Evolutionary conservation across 495 filamentous ascomycete species (phyloP).

Genomic region (Penicillium psychrofluorescens): DNA sequence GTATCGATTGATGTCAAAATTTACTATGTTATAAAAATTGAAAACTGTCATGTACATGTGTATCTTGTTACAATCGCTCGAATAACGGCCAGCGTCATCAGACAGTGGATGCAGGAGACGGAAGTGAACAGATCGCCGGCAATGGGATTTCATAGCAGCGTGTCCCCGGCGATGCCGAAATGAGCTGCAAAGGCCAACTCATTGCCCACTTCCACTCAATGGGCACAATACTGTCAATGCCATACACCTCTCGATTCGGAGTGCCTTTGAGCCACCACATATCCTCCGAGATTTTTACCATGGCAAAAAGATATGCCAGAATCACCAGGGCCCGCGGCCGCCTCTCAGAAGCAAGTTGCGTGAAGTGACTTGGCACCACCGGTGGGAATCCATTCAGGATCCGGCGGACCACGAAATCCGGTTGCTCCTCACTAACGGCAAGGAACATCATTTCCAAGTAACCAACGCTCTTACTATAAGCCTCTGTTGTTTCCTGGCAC

Average conservation of each 20-base stretch:
- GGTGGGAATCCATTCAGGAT: slow-evolving; percentile 31
- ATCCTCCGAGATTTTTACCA: slow-evolving; percentile 17
- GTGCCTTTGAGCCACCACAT: slow-evolving; percentile 36
- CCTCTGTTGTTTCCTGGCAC: slow-evolving; percentile 15
- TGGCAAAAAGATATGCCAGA: slow-evolving; percentile 32
- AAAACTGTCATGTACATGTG: no score
- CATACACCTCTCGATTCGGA: slow-evolving; percentile 29
- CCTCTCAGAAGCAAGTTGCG: slow-evolving; percentile 22
- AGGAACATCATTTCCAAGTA: slow-evolving; percentile 27
- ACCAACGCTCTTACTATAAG: slow-evolving; percentile 24
- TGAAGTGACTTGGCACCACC: slow-evolving; percentile 20
- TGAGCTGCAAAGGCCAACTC: slow-evolving; percentile 25
- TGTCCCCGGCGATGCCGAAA: neutral
- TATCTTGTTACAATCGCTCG: no score
- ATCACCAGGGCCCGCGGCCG: slow-evolving; percentile 26
- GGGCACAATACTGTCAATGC: slow-evolving; percentile 26
- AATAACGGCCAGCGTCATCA: no score
- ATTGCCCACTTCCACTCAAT: slow-evolving; percentile 29
- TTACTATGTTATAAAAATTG: no score
- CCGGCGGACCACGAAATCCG: slow-evolving; percentile 13
- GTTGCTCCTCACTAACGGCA: slow-evolving; percentile 16
- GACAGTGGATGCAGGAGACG: no score
- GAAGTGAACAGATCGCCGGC: no score
- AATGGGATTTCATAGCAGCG: no score
- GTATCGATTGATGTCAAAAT: no score